Base-by-base conservation (phyloP, 352 stramenopile genomes). In the Globisporangium uncinulatum region DNA sequence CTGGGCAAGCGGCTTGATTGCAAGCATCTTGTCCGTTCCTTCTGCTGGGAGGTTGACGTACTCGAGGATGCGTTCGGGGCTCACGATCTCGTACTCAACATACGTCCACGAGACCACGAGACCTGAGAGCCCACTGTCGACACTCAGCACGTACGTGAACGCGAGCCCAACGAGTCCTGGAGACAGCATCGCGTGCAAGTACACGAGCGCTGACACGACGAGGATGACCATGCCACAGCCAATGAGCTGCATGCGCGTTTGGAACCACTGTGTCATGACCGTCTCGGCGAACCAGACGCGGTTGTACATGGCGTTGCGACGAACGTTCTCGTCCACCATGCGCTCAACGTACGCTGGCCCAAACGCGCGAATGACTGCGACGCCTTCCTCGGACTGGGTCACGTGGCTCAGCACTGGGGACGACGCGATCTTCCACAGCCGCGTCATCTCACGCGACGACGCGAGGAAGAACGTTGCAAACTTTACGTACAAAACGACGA, bases 331-430 rank as follows among this genome's bases (percentile, higher is more conserved):
- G 1, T 2, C 43, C 0, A 68, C 43, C 10, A 51, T 45, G 3
- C 63, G 66, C 32, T 63, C 49, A 0, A 74, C 54, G 15, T 49
- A 65, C 13, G 37, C 8, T 0, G 21, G 39, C 0, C 70, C 70
- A 56, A 77, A 83, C 7, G 73, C 57, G 6, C 72, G 65, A 3
- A 83, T 21, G 2, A 73, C 9, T 69, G 49, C 63, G 44, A 60
- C 85, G 71, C 52, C 65, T 68, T 66, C 73, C 66, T 59, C 82
- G 13, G 54, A 79, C 65, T 71, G 55, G 13, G 43, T 46, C 8
- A 74, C 20, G 21, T 74, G 45, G 51, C 62, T 79, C 4, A 82
- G 39, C 4, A 77, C 53, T 0, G 73, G 73, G 0, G 73, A 82
- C 4, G 52, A 50, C 0, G 70, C 61, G 1, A 70, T 34, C 45